phyloP scores from a whole-genome alignment of 1,284 basidiomycete genomes.

The Laetiporus sulphureus region DNA sequence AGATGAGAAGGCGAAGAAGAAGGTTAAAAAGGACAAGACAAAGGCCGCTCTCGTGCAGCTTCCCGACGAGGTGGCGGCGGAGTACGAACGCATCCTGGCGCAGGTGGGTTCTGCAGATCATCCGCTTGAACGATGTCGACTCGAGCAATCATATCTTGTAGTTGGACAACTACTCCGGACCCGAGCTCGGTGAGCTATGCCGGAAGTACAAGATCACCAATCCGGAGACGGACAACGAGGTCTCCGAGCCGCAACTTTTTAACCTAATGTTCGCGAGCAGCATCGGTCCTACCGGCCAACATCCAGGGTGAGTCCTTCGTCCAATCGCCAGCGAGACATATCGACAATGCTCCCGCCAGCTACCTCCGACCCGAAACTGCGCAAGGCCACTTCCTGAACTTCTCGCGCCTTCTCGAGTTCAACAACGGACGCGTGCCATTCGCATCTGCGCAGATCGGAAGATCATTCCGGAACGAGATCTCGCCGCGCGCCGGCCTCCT shows the following conservation, averaged over 20 bases:
- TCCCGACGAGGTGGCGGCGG: constrained; percentile 66
- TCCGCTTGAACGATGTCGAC: too few species aligned
- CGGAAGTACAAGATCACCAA: constrained; percentile 80
- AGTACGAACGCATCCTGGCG: constrained; percentile 83
- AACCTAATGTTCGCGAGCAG: constrained; percentile 98
- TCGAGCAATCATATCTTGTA: constrained; percentile 25
- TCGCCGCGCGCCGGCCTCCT: constrained; percentile 93
- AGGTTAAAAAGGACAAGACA: constrained; percentile 79
- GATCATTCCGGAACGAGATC: constrained; percentile 97
- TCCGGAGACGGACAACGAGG: constrained; percentile 90
- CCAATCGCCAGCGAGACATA: constrained; percentile 2
- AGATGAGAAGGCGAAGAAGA: constrained; percentile 64
- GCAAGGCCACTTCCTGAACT: constrained; percentile 99
- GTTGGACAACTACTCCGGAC: constrained; percentile 95
- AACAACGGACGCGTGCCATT: constrained; percentile 97
- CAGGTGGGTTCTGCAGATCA: constrained; percentile 57
- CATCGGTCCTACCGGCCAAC: constrained; percentile 96
- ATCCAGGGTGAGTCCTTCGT: constrained; percentile 73
- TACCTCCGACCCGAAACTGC: constrained; percentile 98
- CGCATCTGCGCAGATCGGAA: constrained; percentile 95
- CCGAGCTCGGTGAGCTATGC: constrained; percentile 86
- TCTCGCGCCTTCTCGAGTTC: constrained; percentile 93
- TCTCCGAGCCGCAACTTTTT: constrained; percentile 92
- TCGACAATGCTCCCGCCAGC: constrained; percentile 30
- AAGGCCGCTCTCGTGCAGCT: constrained; percentile 78